Conservation (phyloP, 2,329 filamentous ascomycete genomes). For the Furcasterigmium sp. region DNA sequence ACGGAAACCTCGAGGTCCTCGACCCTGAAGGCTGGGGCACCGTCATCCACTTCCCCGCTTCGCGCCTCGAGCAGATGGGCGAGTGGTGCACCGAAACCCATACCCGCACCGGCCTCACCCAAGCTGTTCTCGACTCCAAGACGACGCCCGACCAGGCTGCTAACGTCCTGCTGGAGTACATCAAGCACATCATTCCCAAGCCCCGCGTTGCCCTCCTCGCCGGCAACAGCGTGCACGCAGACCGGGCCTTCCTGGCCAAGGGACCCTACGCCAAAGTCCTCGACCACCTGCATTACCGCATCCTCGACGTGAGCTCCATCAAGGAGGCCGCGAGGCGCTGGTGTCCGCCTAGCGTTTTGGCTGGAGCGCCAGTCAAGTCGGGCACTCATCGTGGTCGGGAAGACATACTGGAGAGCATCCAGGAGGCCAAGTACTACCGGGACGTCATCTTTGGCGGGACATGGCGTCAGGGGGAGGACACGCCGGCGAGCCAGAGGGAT, state of each 20-base stretch:
- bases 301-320: conserved; percentile 85
- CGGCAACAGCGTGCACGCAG: conserved; percentile 90
- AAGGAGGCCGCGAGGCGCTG: conserved; percentile 88
- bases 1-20: conserved; percentile 68
- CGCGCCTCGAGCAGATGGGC: conserved; percentile 72
- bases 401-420: conserved; percentile 94
- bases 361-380: conserved; percentile 65
- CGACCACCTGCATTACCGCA: conserved; percentile 79
- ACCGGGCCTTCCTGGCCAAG: conserved; percentile 72
- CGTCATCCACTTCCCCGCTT: conserved; percentile 67
- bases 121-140: conserved; percentile 66
- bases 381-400: conserved; percentile 75
- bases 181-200: conserved; percentile 65
- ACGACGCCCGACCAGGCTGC: conserved; percentile 71
- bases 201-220: conserved; percentile 68
- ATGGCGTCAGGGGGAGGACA: conserved; percentile 11
- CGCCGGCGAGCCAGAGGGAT: conserved; percentile 9
- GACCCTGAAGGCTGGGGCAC: conserved; percentile 75
- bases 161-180: conserved; percentile 68
- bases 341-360: conserved; percentile 58
- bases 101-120: conserved; percentile 73
- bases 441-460: conserved; percentile 56
- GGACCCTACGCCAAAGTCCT: conserved; percentile 69
- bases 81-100: conserved; percentile 86
- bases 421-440: conserved; percentile 81